Base-by-base conservation (phyloP, 140 eudicot species). In the Flaveria floridana region DNA sequence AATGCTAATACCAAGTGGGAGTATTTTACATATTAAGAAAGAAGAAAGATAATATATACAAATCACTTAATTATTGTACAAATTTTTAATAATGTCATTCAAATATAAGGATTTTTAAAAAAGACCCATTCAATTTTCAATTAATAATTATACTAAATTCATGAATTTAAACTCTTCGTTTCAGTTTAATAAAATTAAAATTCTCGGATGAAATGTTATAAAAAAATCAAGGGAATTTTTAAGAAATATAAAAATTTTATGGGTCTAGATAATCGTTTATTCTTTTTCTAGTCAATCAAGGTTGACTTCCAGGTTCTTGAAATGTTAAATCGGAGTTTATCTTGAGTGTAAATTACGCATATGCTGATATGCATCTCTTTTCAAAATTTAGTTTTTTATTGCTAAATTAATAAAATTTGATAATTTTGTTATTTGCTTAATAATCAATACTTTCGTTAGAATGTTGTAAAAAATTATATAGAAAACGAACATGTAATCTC, bases 1-100 rank as follows among this genome's bases (percentile, higher is more conserved):
- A 15, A 65, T 65, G 37, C 50, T 30, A 65, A 15, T 2, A 68
- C 15, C 73, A 68, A 44, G 73, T 68, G 73, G 58, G 44, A 68
- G 41, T 68, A 14, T 68, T 46, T 46, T 68, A 13, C 44, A 47
- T 68, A 47, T 47, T 67, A n/a, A 71, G 11, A 71, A 20, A 51
- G 8, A 34, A 18, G 41, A 2, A 71, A 6, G 51, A 18, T 71
- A 53, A 56, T 55, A 53, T 71, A 50, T 52, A 30, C 5, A 52
- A 34, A n/a, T 3, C 48, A 4, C 28, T 7, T 25, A 12, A 16
- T 52, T 71, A 52, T 34, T 39, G 52, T 16, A 28, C 21, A 64
- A n/a, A 37, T 41, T 26, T 3, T 28, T 51, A 10, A 51, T 9
- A 48, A 30, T 71, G 51, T 14, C 28, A 65, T 39, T 7, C 34